phyloP scores from a whole-genome alignment of 768 basidiomycete species.

The Naganishia friedmannii region DNA sequence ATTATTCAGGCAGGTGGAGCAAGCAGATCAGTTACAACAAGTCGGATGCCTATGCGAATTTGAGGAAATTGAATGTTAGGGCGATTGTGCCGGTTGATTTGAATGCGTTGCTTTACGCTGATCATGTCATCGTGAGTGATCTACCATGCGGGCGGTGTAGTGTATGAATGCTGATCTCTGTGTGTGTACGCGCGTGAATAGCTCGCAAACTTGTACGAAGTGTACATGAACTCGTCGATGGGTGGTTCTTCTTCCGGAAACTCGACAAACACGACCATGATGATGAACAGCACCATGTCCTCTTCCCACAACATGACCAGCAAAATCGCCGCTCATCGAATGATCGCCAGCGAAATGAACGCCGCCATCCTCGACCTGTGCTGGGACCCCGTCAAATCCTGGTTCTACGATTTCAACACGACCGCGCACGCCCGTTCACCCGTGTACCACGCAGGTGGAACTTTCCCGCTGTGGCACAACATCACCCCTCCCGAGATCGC shows the following conservation, averaged over 20 bases:
- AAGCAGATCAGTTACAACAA: slow-evolving; percentile 54
- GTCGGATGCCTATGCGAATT: slow-evolving; percentile 58
- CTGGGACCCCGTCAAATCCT: slow-evolving; percentile 65
- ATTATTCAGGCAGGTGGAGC: slow-evolving; percentile 53
- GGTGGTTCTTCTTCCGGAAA: slow-evolving; percentile 27
- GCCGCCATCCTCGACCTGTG: slow-evolving; percentile 76
- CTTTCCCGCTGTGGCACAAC: slow-evolving; percentile 75
- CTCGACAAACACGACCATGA: slow-evolving; percentile 35
- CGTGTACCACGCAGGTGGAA: slow-evolving; percentile 67
- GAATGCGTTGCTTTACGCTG: slow-evolving; percentile 75
- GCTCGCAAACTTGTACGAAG: slow-evolving; percentile 48
- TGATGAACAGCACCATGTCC: slow-evolving; percentile 40
- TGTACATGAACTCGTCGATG: slow-evolving; percentile 36
- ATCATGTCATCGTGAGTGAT: slow-evolving; percentile 35
- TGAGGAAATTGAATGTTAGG: slow-evolving; percentile 70
- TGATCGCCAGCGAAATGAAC: slow-evolving; percentile 61
- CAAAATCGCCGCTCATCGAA: slow-evolving; percentile 57
- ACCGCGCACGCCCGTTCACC: slow-evolving; percentile 64
- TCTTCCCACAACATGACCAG: slow-evolving; percentile 54
- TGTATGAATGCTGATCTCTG: slow-evolving; percentile 57
- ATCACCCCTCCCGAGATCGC: slow-evolving; percentile 74
- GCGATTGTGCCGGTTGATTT: slow-evolving; percentile 71
- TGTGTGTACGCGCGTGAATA: neutral
- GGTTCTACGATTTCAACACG: slow-evolving; percentile 37
- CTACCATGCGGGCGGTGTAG: slow-evolving; percentile 4